Evolutionary conservation across 805 yeast genomes (phyloP).

Genomic region (Suhomyces sp.): DNA sequence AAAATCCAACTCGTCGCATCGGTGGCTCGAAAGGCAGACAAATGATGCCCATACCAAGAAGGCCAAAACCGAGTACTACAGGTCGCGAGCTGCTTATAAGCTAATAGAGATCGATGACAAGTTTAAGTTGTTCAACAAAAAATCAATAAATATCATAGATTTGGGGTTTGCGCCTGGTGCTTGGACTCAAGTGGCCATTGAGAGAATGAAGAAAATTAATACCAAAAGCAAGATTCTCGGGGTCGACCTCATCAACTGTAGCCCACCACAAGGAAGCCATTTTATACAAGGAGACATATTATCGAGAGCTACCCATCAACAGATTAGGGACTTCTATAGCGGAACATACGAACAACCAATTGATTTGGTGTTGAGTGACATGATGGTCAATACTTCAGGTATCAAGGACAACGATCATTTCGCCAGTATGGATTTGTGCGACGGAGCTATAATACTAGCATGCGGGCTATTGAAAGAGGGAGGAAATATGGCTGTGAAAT

Average conservation of each 20-base stretch:
- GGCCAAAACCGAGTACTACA: constrained; percentile 59
- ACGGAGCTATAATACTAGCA: constrained; percentile 81
- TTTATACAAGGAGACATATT: constrained; percentile 42
- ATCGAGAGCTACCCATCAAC: constrained; percentile 49
- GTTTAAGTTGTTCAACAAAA: constrained; percentile 52
- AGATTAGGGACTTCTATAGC: constrained; percentile 50
- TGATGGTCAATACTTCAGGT: constrained; percentile 95
- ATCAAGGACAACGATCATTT: constrained; percentile 75
- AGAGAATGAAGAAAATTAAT: constrained; percentile 8
- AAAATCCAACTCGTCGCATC: constrained; percentile 49
- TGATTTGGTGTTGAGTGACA: constrained; percentile 59
- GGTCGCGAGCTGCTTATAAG: constrained; percentile 91
- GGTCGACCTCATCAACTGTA: constrained; percentile 30
- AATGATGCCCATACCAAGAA: constrained; percentile 63
- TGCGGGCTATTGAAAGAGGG: constrained; percentile 63
- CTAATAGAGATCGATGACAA: constrained; percentile 69
- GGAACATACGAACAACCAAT: constrained; percentile 17
- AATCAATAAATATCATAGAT: constrained; percentile 67
- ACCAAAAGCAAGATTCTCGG: constrained; percentile 19
- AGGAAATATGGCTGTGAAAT: constrained; percentile 80
- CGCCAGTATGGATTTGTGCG: constrained; percentile 86
- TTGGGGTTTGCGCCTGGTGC: constrained; percentile 46
- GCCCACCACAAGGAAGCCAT: constrained; percentile 35
- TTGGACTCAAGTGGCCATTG: constrained; percentile 28
- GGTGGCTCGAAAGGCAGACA: constrained; percentile 74